A percentile compares a stretch with the other conserved stretches of the same genome.
Conservation (phyloP, 306 rosid genomes). For the Vicia villosa region DNA sequence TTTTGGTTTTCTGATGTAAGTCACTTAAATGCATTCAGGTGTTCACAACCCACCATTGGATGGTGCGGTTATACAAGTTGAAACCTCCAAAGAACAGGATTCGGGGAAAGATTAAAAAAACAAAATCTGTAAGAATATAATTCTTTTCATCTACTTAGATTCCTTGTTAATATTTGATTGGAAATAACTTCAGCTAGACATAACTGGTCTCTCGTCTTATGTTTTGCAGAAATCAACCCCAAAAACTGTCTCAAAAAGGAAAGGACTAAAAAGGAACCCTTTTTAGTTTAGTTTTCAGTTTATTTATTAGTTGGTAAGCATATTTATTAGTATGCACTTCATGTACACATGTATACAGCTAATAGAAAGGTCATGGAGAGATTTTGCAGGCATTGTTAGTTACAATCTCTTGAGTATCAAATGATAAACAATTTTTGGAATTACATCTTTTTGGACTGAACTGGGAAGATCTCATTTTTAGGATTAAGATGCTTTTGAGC, state of each 20-base stretch:
- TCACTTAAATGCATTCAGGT: conserved; percentile 54
- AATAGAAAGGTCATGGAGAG: conserved; percentile 37
- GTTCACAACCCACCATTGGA: conserved; percentile 99
- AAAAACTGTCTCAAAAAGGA: conserved; percentile 48
- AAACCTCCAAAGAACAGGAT: conserved; percentile 89
- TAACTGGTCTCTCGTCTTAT: conserved; percentile 31
- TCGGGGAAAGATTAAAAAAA: conserved; percentile 80
- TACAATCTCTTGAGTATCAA: conserved; percentile 31
- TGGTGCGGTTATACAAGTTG: conserved; percentile 95
- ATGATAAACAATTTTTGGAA: conserved; percentile 51
- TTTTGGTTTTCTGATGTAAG: conserved; percentile 22
- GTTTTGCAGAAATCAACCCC: conserved; percentile 77
- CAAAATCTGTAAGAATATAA: conserved; percentile 62
- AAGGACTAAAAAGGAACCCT: conserved; percentile 63
- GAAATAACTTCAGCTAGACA: conserved; percentile 5
- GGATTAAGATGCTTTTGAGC: too few relatives aligned
- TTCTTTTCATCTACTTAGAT: conserved; percentile 18
- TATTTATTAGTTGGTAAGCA: conserved; percentile 14
- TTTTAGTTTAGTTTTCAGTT: conserved; percentile 36
- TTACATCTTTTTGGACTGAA: conserved; percentile 25
- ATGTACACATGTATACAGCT: conserved; percentile 41
- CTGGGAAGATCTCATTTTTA: conserved; percentile 24
- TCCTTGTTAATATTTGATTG: conserved; percentile 18
- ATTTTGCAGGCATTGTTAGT: conserved; percentile 47
- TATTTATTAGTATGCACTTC: conserved; percentile 30